These are phyloP conservation scores for Yamadazyma insecticola DNA, from an alignment of 805 yeast genomes.

Conservation along the genomic window DNA sequence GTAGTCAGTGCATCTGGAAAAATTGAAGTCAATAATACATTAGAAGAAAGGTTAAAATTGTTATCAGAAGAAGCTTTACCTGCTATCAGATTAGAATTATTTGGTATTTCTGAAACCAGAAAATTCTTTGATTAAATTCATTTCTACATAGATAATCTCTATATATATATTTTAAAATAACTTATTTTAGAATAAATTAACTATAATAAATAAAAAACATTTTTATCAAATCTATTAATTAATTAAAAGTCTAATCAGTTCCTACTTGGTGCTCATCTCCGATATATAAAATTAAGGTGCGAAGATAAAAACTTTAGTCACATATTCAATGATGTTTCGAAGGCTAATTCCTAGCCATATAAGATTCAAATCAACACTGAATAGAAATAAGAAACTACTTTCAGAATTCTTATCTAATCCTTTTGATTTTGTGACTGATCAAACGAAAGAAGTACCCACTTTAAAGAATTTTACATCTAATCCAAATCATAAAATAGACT, in stretches of 20 bases:
- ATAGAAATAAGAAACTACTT: neutral
- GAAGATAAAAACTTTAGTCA: no score
- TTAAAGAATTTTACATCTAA: slow-evolving; percentile 13
- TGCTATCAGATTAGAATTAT: slow-evolving; percentile 83
- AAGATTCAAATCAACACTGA: neutral
- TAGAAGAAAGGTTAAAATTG: slow-evolving; percentile 87
- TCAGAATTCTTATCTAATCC: slow-evolving; percentile 3
- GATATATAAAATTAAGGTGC: no score
- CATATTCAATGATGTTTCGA: neutral
- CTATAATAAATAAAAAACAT: no score
- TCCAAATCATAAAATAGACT: slow-evolving; percentile 8
- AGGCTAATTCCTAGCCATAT: neutral
- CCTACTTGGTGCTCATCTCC: no score
- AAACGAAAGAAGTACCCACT: slow-evolving; percentile 7
- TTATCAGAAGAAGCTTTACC: slow-evolving; percentile 85
- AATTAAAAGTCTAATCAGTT: no score
- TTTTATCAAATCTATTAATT: no score
- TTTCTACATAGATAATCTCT: neutral
- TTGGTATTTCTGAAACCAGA: slow-evolving; percentile 80
- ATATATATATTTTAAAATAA: neutral
- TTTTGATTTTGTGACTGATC: slow-evolving; percentile 7
- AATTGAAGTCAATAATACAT: slow-evolving; percentile 86
- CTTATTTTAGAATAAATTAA: no score
- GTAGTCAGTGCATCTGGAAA: slow-evolving; percentile 68
- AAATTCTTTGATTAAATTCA: slow-evolving; percentile 76